These are phyloP conservation scores for Plasmopara viticola DNA, from an alignment of 352 stramenopile genomes.

Conservation along the genomic window DNA sequence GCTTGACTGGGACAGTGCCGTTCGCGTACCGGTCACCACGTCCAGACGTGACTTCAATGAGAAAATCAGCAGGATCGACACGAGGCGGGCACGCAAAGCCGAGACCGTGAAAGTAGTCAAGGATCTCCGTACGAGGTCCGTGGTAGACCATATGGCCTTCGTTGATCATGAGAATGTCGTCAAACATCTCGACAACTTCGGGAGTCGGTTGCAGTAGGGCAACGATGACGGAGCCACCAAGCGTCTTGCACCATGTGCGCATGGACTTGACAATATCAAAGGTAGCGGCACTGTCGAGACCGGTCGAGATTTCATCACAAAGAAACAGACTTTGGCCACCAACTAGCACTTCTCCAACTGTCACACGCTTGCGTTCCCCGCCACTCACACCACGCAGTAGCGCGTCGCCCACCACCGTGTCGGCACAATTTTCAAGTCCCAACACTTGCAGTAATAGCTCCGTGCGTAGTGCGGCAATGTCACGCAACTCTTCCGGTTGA, in stretches of 20 bases:
- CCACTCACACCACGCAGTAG: constrained; percentile 85
- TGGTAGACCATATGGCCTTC: constrained; percentile 92
- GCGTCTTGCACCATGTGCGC: constrained; percentile 33
- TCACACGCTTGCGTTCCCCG: constrained; percentile 81
- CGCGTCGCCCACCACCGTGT: constrained; percentile 90
- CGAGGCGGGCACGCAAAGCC: constrained; percentile 64
- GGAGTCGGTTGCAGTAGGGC: constrained; percentile 51
- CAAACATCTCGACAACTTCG: constrained; percentile 92
- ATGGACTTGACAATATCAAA: constrained; percentile 58
- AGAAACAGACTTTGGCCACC: constrained; percentile 56
- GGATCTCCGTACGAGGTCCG: constrained; percentile 61
- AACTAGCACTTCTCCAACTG: constrained; percentile 65
- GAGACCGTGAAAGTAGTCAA: constrained; percentile 79
- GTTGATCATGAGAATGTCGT: constrained; percentile 92
- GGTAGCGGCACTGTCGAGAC: constrained; percentile 47
- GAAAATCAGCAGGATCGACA: constrained; percentile 58
- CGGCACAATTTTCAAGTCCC: constrained; percentile 80
- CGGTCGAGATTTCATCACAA: constrained; percentile 68
- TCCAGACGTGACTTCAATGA: constrained; percentile 63
- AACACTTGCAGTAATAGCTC: constrained; percentile 74
- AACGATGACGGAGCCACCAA: constrained; percentile 30
- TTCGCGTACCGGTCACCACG: constrained; percentile 44
- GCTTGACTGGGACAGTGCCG: constrained; percentile 20
- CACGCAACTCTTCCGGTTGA: constrained; percentile 63
- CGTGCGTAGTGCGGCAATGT: constrained; percentile 51